Evolutionary conservation across 257 asterid species (phyloP).

Genomic region (Nicotiana undulata): DNA sequence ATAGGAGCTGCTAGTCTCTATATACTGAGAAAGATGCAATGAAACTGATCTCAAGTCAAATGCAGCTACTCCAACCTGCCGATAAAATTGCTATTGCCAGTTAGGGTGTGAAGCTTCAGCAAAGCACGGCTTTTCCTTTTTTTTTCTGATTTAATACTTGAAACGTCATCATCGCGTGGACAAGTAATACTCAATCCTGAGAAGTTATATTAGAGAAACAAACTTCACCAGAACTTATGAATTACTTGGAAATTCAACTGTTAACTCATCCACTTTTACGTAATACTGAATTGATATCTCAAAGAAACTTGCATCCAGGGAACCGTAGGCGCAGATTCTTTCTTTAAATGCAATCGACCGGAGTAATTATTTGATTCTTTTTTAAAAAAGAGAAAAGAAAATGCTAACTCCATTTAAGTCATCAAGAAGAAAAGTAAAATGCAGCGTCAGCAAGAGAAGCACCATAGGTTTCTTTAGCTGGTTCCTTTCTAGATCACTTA

Average conservation of each 20-base stretch:
- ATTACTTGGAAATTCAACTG: background rate
- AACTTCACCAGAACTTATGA: background rate
- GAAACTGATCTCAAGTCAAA: conserved; percentile 94
- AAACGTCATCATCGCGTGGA: background rate
- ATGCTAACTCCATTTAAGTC: background rate
- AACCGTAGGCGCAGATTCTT: background rate
- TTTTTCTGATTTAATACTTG: background rate
- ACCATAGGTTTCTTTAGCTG: background rate
- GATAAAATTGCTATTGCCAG: background rate
- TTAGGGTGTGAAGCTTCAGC: background rate
- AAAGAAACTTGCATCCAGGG: background rate
- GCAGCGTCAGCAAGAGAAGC: background rate
- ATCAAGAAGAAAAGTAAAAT: background rate
- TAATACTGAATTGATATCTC: background rate
- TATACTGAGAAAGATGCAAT: conserved; percentile 88
- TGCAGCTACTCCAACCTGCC: conserved; percentile 96
- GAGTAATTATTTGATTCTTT: background rate
- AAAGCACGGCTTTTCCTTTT: background rate
- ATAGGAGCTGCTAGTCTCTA: conserved; percentile 91
- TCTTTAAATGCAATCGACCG: background rate
- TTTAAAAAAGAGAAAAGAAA: background rate
- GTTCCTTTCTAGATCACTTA: background rate
- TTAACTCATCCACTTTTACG: background rate
- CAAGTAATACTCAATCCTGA: background rate
- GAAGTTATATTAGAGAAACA: background rate